Evolutionary conservation across 305 asterid species (phyloP), one percentile per base, ranked within the genome.

Genomic region (Fraxinus velutina): DNA sequence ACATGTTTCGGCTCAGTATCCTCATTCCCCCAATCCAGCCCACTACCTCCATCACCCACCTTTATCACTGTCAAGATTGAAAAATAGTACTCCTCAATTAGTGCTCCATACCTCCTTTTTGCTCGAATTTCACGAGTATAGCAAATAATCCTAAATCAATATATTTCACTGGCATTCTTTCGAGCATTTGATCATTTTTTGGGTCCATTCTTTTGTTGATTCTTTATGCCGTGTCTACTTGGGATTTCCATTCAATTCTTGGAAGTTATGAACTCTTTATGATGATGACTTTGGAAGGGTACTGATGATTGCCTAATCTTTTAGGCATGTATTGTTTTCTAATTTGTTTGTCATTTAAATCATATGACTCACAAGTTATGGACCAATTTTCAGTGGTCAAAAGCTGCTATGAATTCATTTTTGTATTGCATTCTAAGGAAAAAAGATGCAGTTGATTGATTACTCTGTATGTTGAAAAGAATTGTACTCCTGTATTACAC

Each of bases 1-100:
- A 47, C 64, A 32, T 81, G 62, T 73, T 80, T 73, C 47, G 44
- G 70, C 24, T 73, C 42, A 52, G 66, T 24, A 73, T 73, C 13
- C 62, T 52, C 9, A 9, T 80, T 13, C 62, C 57, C 30, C 30
- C 32, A 60, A 21, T 70, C 55, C 82, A 19, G 52, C 76, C 62
- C 70, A 30, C 34, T 22, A 75, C 17, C 22, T 72, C 44, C 75
- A 76, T 64, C 73, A 19, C 21, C 52, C 39, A 71, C 44, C 27
- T 13, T 32, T 2, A 30, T 71, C 44, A 15, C 24, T n/a, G 13
- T 71, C 21, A 71, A 32, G 44, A 71, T 71, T 70, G 24, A 30
- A 70, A 29, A 70, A 70, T 32, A 70, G 22, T 13, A 70, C 30
- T 29, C 44, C n/a, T 66, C 42, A 71, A 30, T 15, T 30, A 32